Base-by-base conservation (phyloP, 208 protist species). In the Tritrichomonas foetus region DNA sequence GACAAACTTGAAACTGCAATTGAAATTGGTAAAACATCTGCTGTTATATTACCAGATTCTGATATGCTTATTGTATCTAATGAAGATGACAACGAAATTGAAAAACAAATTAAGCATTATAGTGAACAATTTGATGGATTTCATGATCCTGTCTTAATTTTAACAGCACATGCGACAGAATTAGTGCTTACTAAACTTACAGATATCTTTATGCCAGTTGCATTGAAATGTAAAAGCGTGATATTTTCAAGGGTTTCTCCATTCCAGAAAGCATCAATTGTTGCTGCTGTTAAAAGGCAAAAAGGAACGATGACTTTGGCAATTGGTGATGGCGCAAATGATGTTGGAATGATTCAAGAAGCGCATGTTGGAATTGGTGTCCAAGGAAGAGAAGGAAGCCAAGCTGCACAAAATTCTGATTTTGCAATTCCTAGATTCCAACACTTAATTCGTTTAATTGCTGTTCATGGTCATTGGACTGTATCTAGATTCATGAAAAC, bases 311-410 rank as follows among this genome's bases (percentile, higher is more conserved):
- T 72, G 13, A 33, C 22, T 84, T 95, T 95, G 49, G 98, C 98
- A 9, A 99, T 99, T 93, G 98, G 98, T 33, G 98, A 99, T 95
- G 98, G 98, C 66, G 98, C 98, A 72, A 99, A 99, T 95, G 98
- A 99, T 94, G 98, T 99, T 1, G 95, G 96, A 9, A 99, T 99
- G 98, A 98, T 98, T 78, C 93, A 94, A 27, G 97, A 96, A 8
- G 98, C 98, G 64, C 96, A 99, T 95, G 97, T 98, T 33, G 98
- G 98, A 69, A 96, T 99, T 69, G 98, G 98, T 53, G 95, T 96
- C 36, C 13, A 30, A 9, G 98, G 98, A 39, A 97, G 98, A 94
- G 98, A 99, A 95, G 98, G 98, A 53, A 97, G 97, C 92, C 98
- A 99, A 95, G 98, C 98, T n/a, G 98, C 97, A 44, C 97, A 99